Evolutionary conservation across 352 stramenopile genomes (phyloP), one percentile per base, ranked within the genome.

Genomic region (Plasmopara halstedii): DNA sequence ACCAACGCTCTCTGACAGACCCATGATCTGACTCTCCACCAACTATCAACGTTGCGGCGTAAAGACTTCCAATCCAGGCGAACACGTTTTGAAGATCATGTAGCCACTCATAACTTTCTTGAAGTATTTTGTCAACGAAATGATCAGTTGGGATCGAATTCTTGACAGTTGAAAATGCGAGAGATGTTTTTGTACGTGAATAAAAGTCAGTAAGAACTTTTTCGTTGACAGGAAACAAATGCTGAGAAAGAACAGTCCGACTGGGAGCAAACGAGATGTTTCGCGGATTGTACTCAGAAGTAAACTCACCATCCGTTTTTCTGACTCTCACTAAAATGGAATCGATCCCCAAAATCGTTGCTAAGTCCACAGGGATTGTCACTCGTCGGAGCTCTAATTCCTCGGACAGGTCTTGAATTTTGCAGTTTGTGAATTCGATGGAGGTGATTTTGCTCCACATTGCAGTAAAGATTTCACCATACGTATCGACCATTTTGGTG

Each of bases 31-130:
- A n/a, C n/a, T 64, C 58, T 34, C 56, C 56, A 29, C 67, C 70
- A 31, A 62, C 42, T 42, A 86, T 73, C 18, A 88, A 54, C n/a
- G 69, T 61, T 3, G 69, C 62, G 1, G 76, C 74, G n/a, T 79
- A 88, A 33, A 75, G 69, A 41, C 73, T 83, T 22, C 73, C 76
- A 18, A 72, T 53, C 64, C 76, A 85, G 1, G 58, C 48, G 34
- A 88, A 11, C n/a, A 78, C 47, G 19, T 81, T 83, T 50, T 86
- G 76, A 17, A 88, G 40, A 42, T 88, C 76, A 40, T 73, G 57
- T 0, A 88, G 46, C 76, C 76, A 88, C 17, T 56, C 23, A 22
- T 42, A 33, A 20, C 62, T 66, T 34, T 73, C 56, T 41, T 62
- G 50, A 21, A 70, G 36, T 3, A 10, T 27, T 23, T 54, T 57